Conservation (phyloP, 768 basidiomycete genomes). For the Mycena pura region DNA sequence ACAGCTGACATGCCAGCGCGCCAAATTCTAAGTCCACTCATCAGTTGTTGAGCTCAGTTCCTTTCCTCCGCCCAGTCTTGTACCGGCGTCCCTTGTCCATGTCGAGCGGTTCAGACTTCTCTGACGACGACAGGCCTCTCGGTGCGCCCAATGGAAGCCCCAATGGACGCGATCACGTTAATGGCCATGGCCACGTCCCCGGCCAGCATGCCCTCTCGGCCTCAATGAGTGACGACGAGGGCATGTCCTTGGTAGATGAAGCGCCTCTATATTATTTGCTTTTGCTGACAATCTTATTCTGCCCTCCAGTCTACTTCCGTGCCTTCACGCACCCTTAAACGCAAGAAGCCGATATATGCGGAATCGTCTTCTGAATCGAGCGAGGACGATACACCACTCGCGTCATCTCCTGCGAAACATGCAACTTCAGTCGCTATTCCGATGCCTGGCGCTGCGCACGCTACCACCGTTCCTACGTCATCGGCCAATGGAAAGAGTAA, state of each 20-base stretch:
- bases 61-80: conserved; percentile 33
- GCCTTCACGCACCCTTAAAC: conserved; percentile 54
- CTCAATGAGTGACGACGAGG: conserved; percentile 74
- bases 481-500: conserved; percentile 50
- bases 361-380: conserved; percentile 59
- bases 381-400: conserved; percentile 75
- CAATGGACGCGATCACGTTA: conserved; percentile 46
- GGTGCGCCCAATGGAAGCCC: conserved; percentile 46
- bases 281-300: conserved; percentile 49
- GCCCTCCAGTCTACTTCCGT: conserved; percentile 51
- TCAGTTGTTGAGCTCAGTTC: conserved; percentile 24
- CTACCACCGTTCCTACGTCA: conserved; percentile 42
- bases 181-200: conserved; percentile 49
- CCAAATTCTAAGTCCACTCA: background rate
- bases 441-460: conserved; percentile 48
- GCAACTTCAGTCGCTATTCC: conserved; percentile 43
- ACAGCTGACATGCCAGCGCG: background rate
- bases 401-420: conserved; percentile 73
- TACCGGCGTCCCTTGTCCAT: conserved; percentile 35
- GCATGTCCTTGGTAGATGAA: conserved; percentile 70
- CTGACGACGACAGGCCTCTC: conserved; percentile 66
- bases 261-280: conserved; percentile 24
- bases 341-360: conserved; percentile 61
- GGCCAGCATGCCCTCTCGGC: conserved; percentile 45
- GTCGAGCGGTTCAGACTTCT: conserved; percentile 55